Evolutionary conservation across 2,329 filamentous ascomycete species (phyloP).

Genomic region (Pseudogymnoascus sp.): DNA sequence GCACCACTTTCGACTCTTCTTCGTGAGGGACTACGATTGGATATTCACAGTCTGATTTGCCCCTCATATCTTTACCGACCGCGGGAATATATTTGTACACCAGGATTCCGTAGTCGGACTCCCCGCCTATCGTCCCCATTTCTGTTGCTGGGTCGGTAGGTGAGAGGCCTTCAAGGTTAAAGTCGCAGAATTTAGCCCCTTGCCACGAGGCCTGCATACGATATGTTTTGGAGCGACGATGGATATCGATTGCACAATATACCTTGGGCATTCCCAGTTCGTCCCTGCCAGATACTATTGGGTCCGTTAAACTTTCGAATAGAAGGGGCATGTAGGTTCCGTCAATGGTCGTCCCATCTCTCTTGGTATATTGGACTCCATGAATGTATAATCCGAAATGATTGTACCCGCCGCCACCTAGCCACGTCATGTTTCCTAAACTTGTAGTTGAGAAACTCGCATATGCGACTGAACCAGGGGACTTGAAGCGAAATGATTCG

Average conservation of each 20-base stretch:
- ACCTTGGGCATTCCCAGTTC: constrained; percentile 51
- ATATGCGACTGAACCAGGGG: constrained; percentile 30
- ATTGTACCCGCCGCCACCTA: constrained; percentile 51
- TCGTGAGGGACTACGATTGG: constrained; percentile 25
- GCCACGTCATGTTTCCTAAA: constrained; percentile 48
- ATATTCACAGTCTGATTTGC: constrained; percentile 47
- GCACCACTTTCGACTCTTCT: constrained; percentile 23
- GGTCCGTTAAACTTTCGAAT: constrained; percentile 53
- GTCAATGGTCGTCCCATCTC: constrained; percentile 37
- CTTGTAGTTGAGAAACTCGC: constrained; percentile 34
- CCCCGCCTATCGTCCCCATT: constrained; percentile 28
- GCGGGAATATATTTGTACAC: constrained; percentile 50
- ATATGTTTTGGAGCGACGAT: constrained; percentile 47
- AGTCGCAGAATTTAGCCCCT: constrained; percentile 34
- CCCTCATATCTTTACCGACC: constrained; percentile 37
- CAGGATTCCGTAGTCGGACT: constrained; percentile 37
- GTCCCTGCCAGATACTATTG: constrained; percentile 48
- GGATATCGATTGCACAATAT: constrained; percentile 38
- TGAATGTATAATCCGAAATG: constrained; percentile 55
- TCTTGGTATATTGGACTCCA: constrained; percentile 48
- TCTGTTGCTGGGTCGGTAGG: constrained; percentile 14
- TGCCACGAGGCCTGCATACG: constrained; percentile 33
- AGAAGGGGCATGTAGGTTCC: constrained; percentile 46
- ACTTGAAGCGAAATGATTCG: constrained; percentile 27
- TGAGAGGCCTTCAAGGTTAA: constrained; percentile 31